Evolutionary conservation across 2,329 filamentous ascomycete genomes (phyloP), one percentile per base, ranked within the genome.

Genomic region (Diaporthe humulicola): DNA sequence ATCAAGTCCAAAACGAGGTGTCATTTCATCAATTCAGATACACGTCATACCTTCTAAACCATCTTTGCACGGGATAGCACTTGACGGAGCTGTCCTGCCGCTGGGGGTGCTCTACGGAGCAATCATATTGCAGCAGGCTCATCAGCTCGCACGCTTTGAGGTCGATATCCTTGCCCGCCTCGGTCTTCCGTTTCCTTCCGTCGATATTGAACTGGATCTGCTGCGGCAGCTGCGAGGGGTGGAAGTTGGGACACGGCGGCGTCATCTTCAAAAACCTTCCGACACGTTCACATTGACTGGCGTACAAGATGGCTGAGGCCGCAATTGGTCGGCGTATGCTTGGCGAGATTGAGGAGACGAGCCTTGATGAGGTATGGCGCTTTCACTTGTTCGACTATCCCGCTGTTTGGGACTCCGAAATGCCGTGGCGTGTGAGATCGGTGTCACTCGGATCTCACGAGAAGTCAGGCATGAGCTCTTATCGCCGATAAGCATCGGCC

Each of bases 81-180:
- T 83, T 82, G 58, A 91, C 88, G 0, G 85, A 81, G 73, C 88
- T 88, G 74, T 88, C 81, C 69, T 79, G 81, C 48, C 81, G 79
- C 61, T 85, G 82, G 19, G 89, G 88, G 50, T 86, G 80, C 77
- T 88, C 84, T 57, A 92, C 87, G 76, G 86, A 82, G 81, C 91
- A 93, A 56, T 88, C 86, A 82, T 91, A 92, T 84, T 93, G 91
- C 81, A 90, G 79, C 85, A 93, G 87, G 79, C 87, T 85, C 73
- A 91, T 81, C 74, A 92, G 84, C 79, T 90, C 86, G 82, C 91
- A 93, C 57, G 84, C 84, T 25, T 84, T 83, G 61, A 93, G 83
- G 72, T 92, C 86, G 76, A 92, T 85, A 76, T 78, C 78, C 77
- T 40, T 78, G 28, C 82, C 81, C 76, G 75, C 79, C 42, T 82